Conservation (phyloP, 768 basidiomycete species). For the Cystofilobasidium capitatum region DNA sequence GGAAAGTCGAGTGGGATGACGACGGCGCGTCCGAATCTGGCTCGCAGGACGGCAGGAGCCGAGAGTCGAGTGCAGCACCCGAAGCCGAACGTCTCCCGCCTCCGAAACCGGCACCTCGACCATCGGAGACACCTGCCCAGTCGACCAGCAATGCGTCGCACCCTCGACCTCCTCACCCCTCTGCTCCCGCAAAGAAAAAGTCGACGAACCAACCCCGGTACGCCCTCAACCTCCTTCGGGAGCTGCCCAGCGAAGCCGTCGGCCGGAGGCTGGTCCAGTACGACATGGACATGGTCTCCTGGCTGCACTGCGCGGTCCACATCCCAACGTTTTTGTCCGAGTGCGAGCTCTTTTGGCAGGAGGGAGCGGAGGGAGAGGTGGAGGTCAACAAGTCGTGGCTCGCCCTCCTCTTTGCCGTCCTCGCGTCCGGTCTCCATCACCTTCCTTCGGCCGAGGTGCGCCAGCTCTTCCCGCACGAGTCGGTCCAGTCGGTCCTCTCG, state of each 20-base stretch:
- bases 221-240: neutral
- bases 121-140: neutral
- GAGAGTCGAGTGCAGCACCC: neutral
- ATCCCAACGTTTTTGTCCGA: constrained; percentile 22
- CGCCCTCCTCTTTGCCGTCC: constrained; percentile 26
- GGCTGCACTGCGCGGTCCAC: constrained; percentile 25
- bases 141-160: neutral
- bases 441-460: constrained; percentile 21
- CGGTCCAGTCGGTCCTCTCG: constrained; percentile 14
- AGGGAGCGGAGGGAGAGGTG: constrained; percentile 27
- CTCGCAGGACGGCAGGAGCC: neutral
- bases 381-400: constrained; percentile 31
- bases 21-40: neutral
- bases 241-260: constrained; percentile 19
- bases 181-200: neutral
- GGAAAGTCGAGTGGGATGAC: neutral
- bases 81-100: neutral
- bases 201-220: neutral
- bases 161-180: neutral
- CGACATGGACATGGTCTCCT: constrained; percentile 20
- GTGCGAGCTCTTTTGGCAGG: constrained; percentile 30
- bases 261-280: constrained; percentile 17
- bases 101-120: neutral
- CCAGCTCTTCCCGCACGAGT: constrained; percentile 18
- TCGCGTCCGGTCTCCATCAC: constrained; percentile 28